Evolutionary conservation across 441 rosid species (phyloP).

Genomic region (Rhodomyrtus psidioides): DNA sequence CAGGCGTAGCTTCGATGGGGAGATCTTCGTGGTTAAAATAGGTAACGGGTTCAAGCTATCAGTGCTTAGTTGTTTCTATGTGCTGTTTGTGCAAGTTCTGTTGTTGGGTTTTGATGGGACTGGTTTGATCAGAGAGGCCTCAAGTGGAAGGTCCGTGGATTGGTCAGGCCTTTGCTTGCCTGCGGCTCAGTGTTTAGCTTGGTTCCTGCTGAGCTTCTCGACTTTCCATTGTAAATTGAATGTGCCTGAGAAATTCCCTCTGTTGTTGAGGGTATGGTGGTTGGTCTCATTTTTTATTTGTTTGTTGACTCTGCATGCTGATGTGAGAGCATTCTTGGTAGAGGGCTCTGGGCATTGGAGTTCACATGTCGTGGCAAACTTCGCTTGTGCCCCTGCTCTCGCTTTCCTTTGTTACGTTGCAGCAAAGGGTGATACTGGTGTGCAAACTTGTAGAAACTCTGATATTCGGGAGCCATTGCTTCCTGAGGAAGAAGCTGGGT

Average conservation of each 20-base stretch:
- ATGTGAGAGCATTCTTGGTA: constrained; percentile 47
- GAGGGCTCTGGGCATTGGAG: constrained; percentile 47
- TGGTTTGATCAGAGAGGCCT: constrained; percentile 42
- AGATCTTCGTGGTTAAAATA: constrained; percentile 29
- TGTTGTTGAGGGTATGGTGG: constrained; percentile 91
- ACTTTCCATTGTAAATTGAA: constrained; percentile 82
- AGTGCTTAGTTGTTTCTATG: constrained; percentile 65
- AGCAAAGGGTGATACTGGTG: constrained; percentile 62
- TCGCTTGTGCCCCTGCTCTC: constrained; percentile 78
- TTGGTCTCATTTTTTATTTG: constrained; percentile 61
- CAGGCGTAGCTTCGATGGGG: constrained; percentile 43
- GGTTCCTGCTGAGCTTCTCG: constrained; percentile 69
- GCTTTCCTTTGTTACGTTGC: constrained; percentile 81
- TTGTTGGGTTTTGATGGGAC: constrained; percentile 74
- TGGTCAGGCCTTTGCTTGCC: constrained; percentile 56
- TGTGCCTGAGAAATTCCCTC: constrained; percentile 67
- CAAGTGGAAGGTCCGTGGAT: constrained; percentile 30
- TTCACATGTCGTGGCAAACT: constrained; percentile 67
- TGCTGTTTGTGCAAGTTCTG: constrained; percentile 56
- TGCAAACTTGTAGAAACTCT: constrained; percentile 45
- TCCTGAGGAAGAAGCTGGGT: constrained; percentile 68
- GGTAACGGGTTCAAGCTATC: constrained; percentile 61
- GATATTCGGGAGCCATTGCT: constrained; percentile 84
- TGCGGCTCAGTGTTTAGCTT: constrained; percentile 67
- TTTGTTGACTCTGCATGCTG: constrained; percentile 57